phyloP scores from a whole-genome alignment of 2,329 filamentous ascomycete species.

The Neobulgaria alba region DNA sequence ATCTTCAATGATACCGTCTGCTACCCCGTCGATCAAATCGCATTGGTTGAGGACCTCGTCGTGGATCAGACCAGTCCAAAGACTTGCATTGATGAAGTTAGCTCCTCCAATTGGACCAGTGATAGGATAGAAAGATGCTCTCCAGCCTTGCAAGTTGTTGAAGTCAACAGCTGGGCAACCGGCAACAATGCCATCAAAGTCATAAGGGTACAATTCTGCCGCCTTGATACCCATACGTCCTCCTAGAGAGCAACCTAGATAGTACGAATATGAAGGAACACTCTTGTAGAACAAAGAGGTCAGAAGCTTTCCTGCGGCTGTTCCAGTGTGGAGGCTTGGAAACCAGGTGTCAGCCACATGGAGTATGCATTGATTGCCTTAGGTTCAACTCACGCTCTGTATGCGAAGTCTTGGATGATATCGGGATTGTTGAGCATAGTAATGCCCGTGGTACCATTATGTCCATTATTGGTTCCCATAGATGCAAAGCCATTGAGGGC shows the following conservation, averaged over 20 bases:
- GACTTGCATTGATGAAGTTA: conserved; percentile 4
- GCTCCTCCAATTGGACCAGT: conserved; percentile 8
- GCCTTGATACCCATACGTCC: conserved; percentile 35
- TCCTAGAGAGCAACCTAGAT: conserved; percentile 34
- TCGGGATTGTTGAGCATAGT: conserved; percentile 18
- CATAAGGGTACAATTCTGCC: conserved; percentile 32
- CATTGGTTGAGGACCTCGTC: conserved; percentile 30
- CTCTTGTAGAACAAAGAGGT: conserved; percentile 28
- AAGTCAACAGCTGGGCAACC: conserved; percentile 30
- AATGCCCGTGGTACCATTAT: conserved; percentile 22
- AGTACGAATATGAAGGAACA: conserved; percentile 30
- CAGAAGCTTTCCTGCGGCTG: conserved; percentile 22
- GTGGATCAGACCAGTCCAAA: conserved; percentile 17
- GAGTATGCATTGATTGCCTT: too few relatives aligned
- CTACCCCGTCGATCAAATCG: conserved; percentile 32
- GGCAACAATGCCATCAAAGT: conserved; percentile 36
- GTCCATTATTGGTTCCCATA: conserved; percentile 23
- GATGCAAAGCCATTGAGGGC: conserved; percentile 17
- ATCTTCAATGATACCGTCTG: conserved; percentile 33
- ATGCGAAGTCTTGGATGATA: conserved; percentile 23
- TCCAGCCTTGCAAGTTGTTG: conserved; percentile 14
- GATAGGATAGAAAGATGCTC: conserved; percentile 8
- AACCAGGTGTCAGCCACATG: too few relatives aligned
- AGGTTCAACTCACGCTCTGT: too few relatives aligned
- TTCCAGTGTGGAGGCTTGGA: conserved; percentile 17